Base-by-base conservation (phyloP, 2,329 filamentous ascomycete genomes). In the Venturia effusa region DNA sequence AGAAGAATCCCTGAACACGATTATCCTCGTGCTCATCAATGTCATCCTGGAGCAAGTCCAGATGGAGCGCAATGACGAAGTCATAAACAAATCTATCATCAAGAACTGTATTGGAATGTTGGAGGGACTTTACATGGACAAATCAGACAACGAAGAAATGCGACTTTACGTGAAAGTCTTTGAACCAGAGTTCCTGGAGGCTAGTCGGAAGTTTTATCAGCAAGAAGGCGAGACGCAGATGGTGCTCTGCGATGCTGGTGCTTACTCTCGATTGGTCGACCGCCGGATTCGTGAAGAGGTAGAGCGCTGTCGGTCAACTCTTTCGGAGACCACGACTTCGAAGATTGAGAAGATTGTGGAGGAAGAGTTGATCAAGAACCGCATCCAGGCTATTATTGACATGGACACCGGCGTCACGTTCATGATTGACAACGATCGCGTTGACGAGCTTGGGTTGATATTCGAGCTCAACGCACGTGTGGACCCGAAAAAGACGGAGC, bases 361-460 rank as follows among this genome's bases (percentile, higher is more conserved):
- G 67, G 78, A 88, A 41, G 85, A 93, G 72, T 78, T 99, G 62
- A 92, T 99, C 60, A 79, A 81, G 51, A 83, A 84, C 55, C 89
- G 94, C 68, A 84, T 97, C 64, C 79, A 84, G 27, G 91, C 95
- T 19, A 88, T 99, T 63, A 82, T 97, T 66, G 85, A 87, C 60
- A 85, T 97, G 75, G 91, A 97, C 6, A 96, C 88, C 66, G 94
- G 94, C 0, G 82, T 97, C 51, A 86, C 84, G 67, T 86, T 86
- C 71, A 97, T 99, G 93, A 86, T 97, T 61, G 90, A 96, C 74
- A 92, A 96, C 69, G 89, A 97, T 74, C 85, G 88, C 67, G 70
- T 88, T 40, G 84, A 88, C 4, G 92, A 96, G 69, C 79, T 99
- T 11, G 80, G 81, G n/a, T 86, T 92, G 61, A 79, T 97, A 3